Base-by-base conservation (phyloP, 2,329 filamentous ascomycete species). In the Neopestalotiopsis rosae region DNA sequence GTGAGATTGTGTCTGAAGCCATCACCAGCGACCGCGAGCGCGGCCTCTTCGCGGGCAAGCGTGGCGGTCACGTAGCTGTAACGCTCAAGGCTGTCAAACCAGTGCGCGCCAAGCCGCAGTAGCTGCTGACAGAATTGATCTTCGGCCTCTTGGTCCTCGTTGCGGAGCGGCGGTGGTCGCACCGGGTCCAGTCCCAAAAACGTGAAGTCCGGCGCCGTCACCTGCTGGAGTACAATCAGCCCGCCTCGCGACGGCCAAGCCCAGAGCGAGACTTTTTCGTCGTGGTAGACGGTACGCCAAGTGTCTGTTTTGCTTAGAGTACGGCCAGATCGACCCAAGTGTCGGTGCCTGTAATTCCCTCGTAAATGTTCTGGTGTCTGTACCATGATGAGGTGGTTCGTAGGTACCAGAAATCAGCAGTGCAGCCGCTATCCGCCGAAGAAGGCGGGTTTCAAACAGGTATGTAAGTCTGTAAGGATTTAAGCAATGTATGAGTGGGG, bases 191-290 rank as follows among this genome's bases (percentile, higher is more conserved):
- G 56, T 5, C 56, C 56, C 24, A 58, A 10, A 10, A 58, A 58
- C 17, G 56, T 24, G 56, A 58, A 58, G 6, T 58, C 56, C 28
- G 24, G 24, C 17, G 56, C 56, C 12, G 56, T 58, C n/a, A 10
- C 56, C 17, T 58, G n/a, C 13, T 9, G 14, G 5, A 58, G 56
- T 5, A 58, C 56, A 20, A 58, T 58, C 56, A 58, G 56, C 12
- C 56, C 56, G 24, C 56, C 56, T 9, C 56, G 56, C 24, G 56
- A 58, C 24, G 56, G 56, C 56, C 56, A 58, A 58, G 56, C 56
- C 56, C 56, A 24, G 12, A 58, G 56, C 5, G 7, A 58, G 14
- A 20, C 24, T 58, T 24, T 58, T 14, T 30, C 56, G 20, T 58
- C 56, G 28, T 2, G 5, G 56, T 20, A 14, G 12, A 58, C 56